These are phyloP conservation scores for Ganoderma boninense DNA, from an alignment of 1,284 basidiomycete genomes.

Conservation along the genomic window DNA sequence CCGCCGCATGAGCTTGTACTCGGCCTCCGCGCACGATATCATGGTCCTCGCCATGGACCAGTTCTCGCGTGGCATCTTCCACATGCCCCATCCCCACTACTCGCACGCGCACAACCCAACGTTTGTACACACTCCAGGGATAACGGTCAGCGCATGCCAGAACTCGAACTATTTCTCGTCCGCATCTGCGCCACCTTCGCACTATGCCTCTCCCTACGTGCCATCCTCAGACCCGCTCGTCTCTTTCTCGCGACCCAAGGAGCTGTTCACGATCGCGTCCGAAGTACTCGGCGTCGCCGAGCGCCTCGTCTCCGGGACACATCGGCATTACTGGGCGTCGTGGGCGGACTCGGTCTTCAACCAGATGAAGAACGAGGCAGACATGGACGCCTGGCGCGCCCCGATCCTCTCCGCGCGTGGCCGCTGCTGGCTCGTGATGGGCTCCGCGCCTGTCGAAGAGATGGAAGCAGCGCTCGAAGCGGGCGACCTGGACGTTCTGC, in stretches of 20 bases:
- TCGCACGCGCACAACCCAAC: conserved; percentile 37
- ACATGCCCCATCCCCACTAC: conserved; percentile 67
- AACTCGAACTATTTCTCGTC: conserved; percentile 25
- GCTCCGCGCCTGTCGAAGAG: conserved; percentile 59
- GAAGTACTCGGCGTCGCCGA: conserved; percentile 69
- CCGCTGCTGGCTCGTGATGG: conserved; percentile 62
- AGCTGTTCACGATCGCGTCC: conserved; percentile 66
- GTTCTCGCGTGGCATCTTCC: conserved; percentile 71
- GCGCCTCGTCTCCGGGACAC: conserved; percentile 51
- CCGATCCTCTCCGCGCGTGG: conserved; percentile 57
- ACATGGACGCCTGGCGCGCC: conserved; percentile 55
- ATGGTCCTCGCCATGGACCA: conserved; percentile 70
- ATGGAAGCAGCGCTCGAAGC: conserved; percentile 57
- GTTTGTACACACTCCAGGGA: conserved; percentile 26
- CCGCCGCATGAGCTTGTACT: conserved; percentile 55
- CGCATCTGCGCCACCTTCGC: conserved; percentile 18
- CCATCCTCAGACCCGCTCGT: conserved; percentile 19
- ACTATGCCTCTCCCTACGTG: conserved; percentile 23
- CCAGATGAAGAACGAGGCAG: conserved; percentile 69
- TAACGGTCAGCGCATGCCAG: conserved; percentile 20
- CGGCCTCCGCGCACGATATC: conserved; percentile 57
- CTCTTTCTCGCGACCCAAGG: conserved; percentile 61
- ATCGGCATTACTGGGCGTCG: conserved; percentile 61
- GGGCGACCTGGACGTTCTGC: conserved; percentile 48
- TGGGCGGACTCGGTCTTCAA: conserved; percentile 68